phyloP scores from a whole-genome alignment of 192 early-diverging fungal species.

The Spinellus fusiger region DNA sequence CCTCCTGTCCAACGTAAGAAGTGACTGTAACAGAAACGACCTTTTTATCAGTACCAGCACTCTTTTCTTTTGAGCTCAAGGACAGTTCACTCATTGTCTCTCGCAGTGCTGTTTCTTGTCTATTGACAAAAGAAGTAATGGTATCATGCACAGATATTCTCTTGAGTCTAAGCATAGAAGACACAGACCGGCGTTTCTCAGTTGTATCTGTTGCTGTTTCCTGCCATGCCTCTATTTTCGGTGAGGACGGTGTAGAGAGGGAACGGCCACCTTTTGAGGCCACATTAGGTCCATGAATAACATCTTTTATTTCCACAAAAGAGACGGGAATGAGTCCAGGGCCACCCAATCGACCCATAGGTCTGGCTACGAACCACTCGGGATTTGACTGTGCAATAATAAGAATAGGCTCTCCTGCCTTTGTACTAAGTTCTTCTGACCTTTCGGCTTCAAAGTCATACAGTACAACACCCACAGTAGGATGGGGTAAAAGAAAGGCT shows the following conservation, averaged over 20 bases:
- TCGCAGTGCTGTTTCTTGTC: too few species aligned
- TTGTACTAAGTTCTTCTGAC: slow-evolving; percentile 56
- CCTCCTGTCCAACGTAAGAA: slow-evolving; percentile 60
- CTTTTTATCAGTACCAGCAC: slow-evolving; percentile 13
- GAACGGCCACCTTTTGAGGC: too few species aligned
- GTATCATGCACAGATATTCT: background rate
- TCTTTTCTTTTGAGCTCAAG: background rate
- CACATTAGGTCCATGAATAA: slow-evolving; percentile 47
- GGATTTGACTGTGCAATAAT: slow-evolving; percentile 68
- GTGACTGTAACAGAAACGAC: slow-evolving; percentile 51
- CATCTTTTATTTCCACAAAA: slow-evolving; percentile 66
- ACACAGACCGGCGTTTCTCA: too few species aligned
- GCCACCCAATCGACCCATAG: slow-evolving; percentile 45
- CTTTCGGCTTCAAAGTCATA: slow-evolving; percentile 66
- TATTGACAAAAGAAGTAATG: slow-evolving; percentile 21
- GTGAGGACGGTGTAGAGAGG: slow-evolving; percentile 36
- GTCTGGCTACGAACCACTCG: slow-evolving; percentile 72
- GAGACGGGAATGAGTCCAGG: slow-evolving; percentile 68
- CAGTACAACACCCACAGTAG: slow-evolving; percentile 59
- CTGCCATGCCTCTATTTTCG: slow-evolving; percentile 22
- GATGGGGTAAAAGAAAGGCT: too few species aligned
- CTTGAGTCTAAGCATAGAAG: too few species aligned
- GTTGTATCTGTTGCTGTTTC: slow-evolving; percentile 44
- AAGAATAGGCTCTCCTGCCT: slow-evolving; percentile 56
- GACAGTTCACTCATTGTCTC: too few species aligned